Base-by-base conservation (phyloP, 2,329 filamentous ascomycete species). In the Apiospora hydei region DNA sequence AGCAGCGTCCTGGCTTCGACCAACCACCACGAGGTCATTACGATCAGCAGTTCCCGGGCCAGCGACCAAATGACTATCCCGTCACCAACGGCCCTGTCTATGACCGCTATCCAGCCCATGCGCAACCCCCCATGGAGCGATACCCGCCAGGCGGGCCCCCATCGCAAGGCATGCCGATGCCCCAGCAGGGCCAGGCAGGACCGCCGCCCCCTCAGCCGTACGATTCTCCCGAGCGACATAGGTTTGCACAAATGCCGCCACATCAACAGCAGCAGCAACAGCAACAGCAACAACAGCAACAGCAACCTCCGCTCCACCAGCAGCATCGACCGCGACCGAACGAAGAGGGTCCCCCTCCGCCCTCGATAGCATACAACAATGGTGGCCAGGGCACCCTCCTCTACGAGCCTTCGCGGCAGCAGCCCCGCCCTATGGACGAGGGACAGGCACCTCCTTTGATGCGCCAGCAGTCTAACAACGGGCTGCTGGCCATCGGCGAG, bases 401-500 rank as follows among this genome's bases (percentile, higher is more conserved):
- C 44, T 86, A 84, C 66, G 86, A 86, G 34, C 82, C 82, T 61
- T 79, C 87, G 73, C 77, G 83, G 72, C 79, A 82, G 72, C 79
- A 82, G 24, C 53, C 67, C 76, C 78, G 85, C 76, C 76, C 81
- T 43, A 79, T 81, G 75, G 89, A 88, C 69, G 88, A 88, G 69
- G 44, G 68, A 34, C 51, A n/a, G 26, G 70, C 68, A 30, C 86
- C 89, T 44, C 86, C 89, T 53, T 86, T 89, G 49, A 87, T 88
- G 70, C 83, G 82, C 11, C 88, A 88, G 73, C 88, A 88, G 73
- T 51, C 46, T 4, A 87, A 93, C 73, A 91, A 93, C 73, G 91
- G 89, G 49, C 86, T 97, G 61, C 85, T 98, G n/a, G 91, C 90
- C 3, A 88, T 97, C 14, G 94, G 97, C 77, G 92, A 94, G 72